Evolutionary conservation across 441 rosid species (phyloP), one percentile per base, ranked within the genome.

Genomic region (Pelargonium citronellum): DNA sequence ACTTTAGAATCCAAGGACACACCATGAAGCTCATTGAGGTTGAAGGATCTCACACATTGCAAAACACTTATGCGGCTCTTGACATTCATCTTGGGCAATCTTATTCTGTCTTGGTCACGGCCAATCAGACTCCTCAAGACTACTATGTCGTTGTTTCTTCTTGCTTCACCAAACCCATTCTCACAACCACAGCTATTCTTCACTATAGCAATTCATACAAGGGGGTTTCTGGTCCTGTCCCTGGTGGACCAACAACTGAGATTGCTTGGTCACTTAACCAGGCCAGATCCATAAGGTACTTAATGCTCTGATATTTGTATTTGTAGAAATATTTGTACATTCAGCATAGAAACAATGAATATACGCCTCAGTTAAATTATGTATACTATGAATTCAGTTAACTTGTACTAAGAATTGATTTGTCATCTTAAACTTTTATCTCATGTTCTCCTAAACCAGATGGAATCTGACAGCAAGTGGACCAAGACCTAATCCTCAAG

Each of bases 11-110:
- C 82, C 98, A 92, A 75, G 83, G 83, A 73, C 99, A 95, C 71
- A 81, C 67, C 24, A 76, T 95, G 93, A 90, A 74, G 75, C 71
- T 95, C 77, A 96, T 92, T 8, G 99, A 95, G 83, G 92, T 89
- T 0, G 99, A 95, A 77, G 99, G 99, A 19, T 87, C 95, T 0
- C 98, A 95, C 60, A 88, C 96, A 10, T 82, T 92, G 24, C 99
- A 95, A 71, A 83, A 81, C 9, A 74, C 87, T 44, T 91, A 82
- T 74, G 84, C 95, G 1, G 88, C 91, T 0, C 85, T 95, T 5
- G 99, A 95, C 47, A 78, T 95, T 73, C 99, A 95, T 63, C 83
- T 89, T 9, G 99, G 99, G n/a, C 98, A 92, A 79, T 89, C 96
- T 11, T 83, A 79, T 74, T 90, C 99, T 0, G 91, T 92, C 60